phyloP scores from a whole-genome alignment of 257 asterid species.

The Plantago elongata region DNA sequence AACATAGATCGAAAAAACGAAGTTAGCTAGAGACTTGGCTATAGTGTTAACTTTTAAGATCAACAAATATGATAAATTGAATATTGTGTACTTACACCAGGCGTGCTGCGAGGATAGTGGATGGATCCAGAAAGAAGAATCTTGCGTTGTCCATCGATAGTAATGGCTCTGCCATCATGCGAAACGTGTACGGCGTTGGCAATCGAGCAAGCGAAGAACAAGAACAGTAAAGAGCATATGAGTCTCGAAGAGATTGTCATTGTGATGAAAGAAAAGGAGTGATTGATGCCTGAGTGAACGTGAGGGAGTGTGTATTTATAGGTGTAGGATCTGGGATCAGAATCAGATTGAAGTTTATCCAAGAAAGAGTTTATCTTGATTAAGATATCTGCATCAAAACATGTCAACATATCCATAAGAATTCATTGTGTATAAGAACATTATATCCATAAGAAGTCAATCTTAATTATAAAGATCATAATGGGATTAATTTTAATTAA shows the following conservation, averaged over 20 bases:
- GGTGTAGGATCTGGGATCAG: no score
- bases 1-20: not conserved
- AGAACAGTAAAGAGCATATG: not conserved
- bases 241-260: not conserved
- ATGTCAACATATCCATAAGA: no score
- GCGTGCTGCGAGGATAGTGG: constrained; percentile 61
- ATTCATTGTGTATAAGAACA: no score
- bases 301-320: no score
- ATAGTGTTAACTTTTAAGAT: no score
- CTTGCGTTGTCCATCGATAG: constrained; percentile 45
- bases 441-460: no score
- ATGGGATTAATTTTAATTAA: no score
- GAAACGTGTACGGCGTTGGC: constrained; percentile 28
- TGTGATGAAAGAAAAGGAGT: not conserved
- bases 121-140: constrained; percentile 57
- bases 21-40: not conserved
- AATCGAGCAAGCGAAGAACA: not conserved
- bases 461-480: no score
- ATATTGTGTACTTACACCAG: constrained; percentile 34
- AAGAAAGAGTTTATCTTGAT: no score
- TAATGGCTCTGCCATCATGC: constrained; percentile 42
- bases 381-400: no score
- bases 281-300: not conserved
- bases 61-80: no score
- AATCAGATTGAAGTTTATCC: no score